A percentile compares a stretch with the other conserved stretches of the same genome.
phyloP scores from a whole-genome alignment of 2,329 filamentous ascomycete species.

The Xylariales sp. region DNA sequence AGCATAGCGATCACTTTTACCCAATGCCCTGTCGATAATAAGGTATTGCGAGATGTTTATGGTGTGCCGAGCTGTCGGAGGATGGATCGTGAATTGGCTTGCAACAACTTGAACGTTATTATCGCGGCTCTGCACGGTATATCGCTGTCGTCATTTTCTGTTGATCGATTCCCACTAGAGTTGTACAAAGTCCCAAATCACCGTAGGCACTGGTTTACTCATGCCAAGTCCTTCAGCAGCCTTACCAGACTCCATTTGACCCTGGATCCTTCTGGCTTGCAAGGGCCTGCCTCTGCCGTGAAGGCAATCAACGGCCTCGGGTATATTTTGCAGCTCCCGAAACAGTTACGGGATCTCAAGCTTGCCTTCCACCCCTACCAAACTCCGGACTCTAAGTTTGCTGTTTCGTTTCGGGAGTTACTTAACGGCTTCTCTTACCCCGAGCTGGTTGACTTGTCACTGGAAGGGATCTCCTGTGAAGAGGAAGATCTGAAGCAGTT shows the following conservation, averaged over 20 bases:
- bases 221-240: constrained; percentile 32
- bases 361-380: constrained; percentile 37
- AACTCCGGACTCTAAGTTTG: constrained; percentile 33
- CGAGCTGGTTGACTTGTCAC: constrained; percentile 34
- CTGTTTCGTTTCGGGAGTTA: constrained; percentile 34
- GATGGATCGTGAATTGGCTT: constrained; percentile 30
- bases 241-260: constrained; percentile 34
- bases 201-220: constrained; percentile 36
- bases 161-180: constrained; percentile 40
- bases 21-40: constrained; percentile 33
- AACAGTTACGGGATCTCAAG: constrained; percentile 30
- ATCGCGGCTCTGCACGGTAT: constrained; percentile 32
- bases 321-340: constrained; percentile 33
- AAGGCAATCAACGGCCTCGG: constrained; percentile 39
- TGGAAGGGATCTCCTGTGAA: constrained; percentile 38
- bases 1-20: constrained; percentile 37
- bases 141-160: constrained; percentile 30
- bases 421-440: constrained; percentile 31
- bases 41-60: constrained; percentile 31
- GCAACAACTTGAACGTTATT: constrained; percentile 34
- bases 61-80: constrained; percentile 33
- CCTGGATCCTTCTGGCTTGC: constrained; percentile 32
- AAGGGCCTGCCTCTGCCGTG: constrained; percentile 30
- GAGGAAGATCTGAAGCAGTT: constrained; percentile 40
- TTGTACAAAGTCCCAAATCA: constrained; percentile 31